Percentiles rank a stretch among this genome's conserved stretches.
phyloP scores from a whole-genome alignment of 2,329 filamentous ascomycete genomes.

The Hymenoscyphus fraxineus region DNA sequence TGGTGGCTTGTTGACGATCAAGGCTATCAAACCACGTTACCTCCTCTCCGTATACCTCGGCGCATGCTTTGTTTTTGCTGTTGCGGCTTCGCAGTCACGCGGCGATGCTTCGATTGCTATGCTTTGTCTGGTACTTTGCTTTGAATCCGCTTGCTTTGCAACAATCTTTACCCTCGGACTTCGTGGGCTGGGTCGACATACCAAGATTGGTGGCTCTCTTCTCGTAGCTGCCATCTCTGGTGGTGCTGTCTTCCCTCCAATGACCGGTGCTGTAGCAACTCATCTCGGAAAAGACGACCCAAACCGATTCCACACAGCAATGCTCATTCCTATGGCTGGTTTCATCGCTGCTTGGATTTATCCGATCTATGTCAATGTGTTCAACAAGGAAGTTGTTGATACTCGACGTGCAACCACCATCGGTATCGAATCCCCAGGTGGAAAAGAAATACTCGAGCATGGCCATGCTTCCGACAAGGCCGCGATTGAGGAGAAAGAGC shows the following conservation, averaged over 20 bases:
- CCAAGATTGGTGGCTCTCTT: constrained; percentile 70
- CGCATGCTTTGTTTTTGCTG: constrained; percentile 58
- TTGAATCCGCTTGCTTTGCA: constrained; percentile 76
- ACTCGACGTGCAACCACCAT: constrained; percentile 18
- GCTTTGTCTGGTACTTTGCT: constrained; percentile 69
- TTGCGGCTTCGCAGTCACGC: constrained; percentile 38
- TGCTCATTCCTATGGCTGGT: constrained; percentile 35
- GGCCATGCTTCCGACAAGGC: constrained; percentile 9
- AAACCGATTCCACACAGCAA: constrained; percentile 25
- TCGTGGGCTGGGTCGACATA: constrained; percentile 71
- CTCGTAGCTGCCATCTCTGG: constrained; percentile 68
- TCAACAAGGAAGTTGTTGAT: constrained; percentile 34
- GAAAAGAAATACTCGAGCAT: constrained; percentile 15
- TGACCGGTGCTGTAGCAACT: constrained; percentile 56
- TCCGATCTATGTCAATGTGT: constrained; percentile 36
- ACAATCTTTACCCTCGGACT: constrained; percentile 78
- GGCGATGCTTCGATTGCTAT: constrained; percentile 51
- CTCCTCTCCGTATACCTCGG: constrained; percentile 66
- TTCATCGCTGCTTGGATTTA: constrained; percentile 36
- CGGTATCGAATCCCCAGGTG: constrained; percentile 11
- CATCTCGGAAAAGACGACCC: constrained; percentile 13
- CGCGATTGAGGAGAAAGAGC: neutral
- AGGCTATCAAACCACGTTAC: constrained; percentile 54
- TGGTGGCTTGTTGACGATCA: constrained; percentile 61
- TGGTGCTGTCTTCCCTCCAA: constrained; percentile 69